Conservation (phyloP, 768 basidiomycete genomes). For the Amanita polypyramis region DNA sequence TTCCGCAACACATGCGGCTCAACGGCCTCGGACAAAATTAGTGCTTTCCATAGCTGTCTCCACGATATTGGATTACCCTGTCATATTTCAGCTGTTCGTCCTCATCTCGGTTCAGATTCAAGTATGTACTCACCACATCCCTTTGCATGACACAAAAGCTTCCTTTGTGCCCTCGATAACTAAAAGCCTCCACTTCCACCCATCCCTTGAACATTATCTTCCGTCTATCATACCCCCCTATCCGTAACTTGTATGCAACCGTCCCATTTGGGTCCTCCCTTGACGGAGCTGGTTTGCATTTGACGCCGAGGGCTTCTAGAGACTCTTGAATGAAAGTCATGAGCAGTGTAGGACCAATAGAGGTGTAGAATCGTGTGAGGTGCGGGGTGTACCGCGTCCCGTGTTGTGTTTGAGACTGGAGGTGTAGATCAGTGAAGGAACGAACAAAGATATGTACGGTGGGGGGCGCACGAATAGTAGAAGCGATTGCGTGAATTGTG, state of each 20-base stretch:
- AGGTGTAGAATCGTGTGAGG: conserved; percentile 74
- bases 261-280: conserved; percentile 9
- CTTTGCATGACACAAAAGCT: conserved; percentile 64
- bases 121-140: conserved; percentile 42
- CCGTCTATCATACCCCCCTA: conserved; percentile 63
- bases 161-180: conserved; percentile 33
- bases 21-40: conserved; percentile 41
- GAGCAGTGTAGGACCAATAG: conserved; percentile 41
- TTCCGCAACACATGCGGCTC: conserved; percentile 46
- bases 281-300: conserved; percentile 32
- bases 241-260: conserved; percentile 31
- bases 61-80: conserved; percentile 74
- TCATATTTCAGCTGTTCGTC: neutral
- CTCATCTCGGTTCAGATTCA: neutral
- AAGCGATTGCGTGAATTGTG: conserved; percentile 74
- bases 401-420: conserved; percentile 72
- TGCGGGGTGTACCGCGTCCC: conserved; percentile 65
- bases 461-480: conserved; percentile 62
- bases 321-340: conserved; percentile 43
- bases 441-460: neutral
- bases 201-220: conserved; percentile 63
- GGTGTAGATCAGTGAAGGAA: neutral
- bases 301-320: conserved; percentile 36
- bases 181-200: conserved; percentile 60
- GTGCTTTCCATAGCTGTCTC: conserved; percentile 63